Conservation (phyloP, 257 asterid genomes). For the Anisodus tanguticus region DNA sequence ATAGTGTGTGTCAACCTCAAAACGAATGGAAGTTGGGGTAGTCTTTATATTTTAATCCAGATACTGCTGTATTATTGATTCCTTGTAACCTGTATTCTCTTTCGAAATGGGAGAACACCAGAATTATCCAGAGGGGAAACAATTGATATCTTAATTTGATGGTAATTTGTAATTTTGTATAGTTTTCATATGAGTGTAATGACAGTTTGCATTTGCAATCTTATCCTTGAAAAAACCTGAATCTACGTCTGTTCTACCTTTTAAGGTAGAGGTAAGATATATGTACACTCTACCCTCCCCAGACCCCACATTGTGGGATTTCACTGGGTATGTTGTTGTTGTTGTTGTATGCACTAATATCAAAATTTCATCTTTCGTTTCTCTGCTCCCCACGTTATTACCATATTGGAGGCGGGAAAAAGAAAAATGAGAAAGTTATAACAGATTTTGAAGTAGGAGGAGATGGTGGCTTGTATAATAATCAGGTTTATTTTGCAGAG, state of each 20-base stretch:
- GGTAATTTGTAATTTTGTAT: not conserved
- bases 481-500: conserved; percentile 53
- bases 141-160: not conserved
- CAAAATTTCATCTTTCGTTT: not conserved
- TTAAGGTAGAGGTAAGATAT: no score
- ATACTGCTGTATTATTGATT: not conserved
- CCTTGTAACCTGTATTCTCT: not conserved
- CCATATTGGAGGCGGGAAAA: not conserved
- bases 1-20: not conserved
- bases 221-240: not conserved
- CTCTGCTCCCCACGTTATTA: not conserved
- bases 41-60: not conserved
- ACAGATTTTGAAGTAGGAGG: not conserved
- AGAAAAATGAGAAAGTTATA: not conserved
- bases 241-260: not conserved
- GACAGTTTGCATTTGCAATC: not conserved
- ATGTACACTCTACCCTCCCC: no score
- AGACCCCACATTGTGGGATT: no score
- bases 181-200: not conserved
- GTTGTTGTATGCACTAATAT: not conserved
- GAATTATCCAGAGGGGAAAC: not conserved
- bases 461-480: not conserved
- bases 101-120: not conserved
- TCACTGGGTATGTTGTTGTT: no score
- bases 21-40: not conserved